Percentiles rank a stretch among this genome's conserved stretches.
phyloP scores from a whole-genome alignment of 2,329 filamentous ascomycete species.

The Chaetomium olivaceum region DNA sequence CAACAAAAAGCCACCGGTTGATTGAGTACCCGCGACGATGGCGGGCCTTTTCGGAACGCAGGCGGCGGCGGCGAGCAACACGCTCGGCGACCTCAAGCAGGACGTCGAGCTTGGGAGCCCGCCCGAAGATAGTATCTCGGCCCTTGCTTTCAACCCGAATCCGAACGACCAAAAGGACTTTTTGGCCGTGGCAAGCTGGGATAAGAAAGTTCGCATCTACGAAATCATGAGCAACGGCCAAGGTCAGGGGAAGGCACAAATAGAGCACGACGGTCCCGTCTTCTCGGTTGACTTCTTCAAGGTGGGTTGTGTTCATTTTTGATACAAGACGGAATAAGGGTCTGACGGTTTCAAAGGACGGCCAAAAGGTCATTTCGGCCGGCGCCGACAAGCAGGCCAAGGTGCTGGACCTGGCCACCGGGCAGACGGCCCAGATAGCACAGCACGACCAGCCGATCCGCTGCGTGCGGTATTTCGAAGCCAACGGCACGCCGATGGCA shows the following conservation, averaged over 20 bases:
- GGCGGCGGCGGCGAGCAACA: conserved; percentile 60
- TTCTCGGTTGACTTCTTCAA: conserved; percentile 85
- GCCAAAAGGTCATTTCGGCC: conserved; percentile 80
- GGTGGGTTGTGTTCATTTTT: conserved; percentile 52
- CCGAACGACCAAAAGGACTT: conserved; percentile 64
- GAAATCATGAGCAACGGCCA: conserved; percentile 77
- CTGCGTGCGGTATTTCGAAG: conserved; percentile 75
- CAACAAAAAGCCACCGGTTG: no score
- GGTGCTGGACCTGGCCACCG: conserved; percentile 75
- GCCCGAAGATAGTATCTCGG: conserved; percentile 87
- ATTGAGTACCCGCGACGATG: conserved; percentile 49
- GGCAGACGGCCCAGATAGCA: conserved; percentile 71
- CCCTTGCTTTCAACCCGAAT: conserved; percentile 69
- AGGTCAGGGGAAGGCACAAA: conserved; percentile 80
- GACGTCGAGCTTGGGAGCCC: conserved; percentile 78
- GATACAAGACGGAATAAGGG: not conserved
- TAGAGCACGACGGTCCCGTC: conserved; percentile 83
- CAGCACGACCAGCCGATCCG: conserved; percentile 83
- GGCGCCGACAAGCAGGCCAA: conserved; percentile 91
- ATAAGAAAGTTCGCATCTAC: conserved; percentile 97
- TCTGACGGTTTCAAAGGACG: conserved; percentile 62
- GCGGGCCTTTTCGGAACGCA: conserved; percentile 62
- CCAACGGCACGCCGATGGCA: conserved; percentile 72
- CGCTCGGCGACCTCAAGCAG: conserved; percentile 85
- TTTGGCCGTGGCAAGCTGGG: conserved; percentile 90